phyloP scores from a whole-genome alignment of 169 alveolate species.

The Plasmodium vinckei region DNA sequence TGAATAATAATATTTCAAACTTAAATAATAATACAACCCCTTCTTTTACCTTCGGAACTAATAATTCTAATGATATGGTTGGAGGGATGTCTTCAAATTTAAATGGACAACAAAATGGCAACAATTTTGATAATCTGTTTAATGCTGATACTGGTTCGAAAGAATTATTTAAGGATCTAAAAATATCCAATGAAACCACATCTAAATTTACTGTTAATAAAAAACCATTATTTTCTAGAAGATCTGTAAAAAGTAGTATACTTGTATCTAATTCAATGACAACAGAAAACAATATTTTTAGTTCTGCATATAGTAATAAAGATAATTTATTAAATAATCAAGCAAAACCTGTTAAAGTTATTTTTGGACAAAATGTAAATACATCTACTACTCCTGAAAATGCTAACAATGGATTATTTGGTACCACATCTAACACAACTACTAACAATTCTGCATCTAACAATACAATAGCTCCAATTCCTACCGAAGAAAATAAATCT shows the following conservation, averaged over 20 bases:
- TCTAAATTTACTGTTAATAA: constrained; percentile 65
- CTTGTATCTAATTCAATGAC: constrained; percentile 20
- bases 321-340: constrained; percentile 54
- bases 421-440: background rate
- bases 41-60: background rate
- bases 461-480: background rate
- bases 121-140: constrained; percentile 11
- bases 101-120: constrained; percentile 1
- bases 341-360: constrained; percentile 56
- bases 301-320: constrained; percentile 50
- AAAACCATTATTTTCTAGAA: constrained; percentile 53
- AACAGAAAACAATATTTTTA: constrained; percentile 46
- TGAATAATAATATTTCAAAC: background rate
- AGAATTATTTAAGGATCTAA: constrained; percentile 71
- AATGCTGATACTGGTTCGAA: constrained; percentile 59
- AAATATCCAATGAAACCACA: constrained; percentile 27
- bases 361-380: constrained; percentile 58
- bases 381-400: background rate
- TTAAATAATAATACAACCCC: background rate
- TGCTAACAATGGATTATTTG: background rate
- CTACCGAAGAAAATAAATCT: background rate
- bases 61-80: too few species aligned
- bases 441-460: background rate
- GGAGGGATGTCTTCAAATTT: background rate
- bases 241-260: constrained; percentile 17